Evolutionary conservation across 2,329 filamentous ascomycete species (phyloP).

Genomic region (Alternaria arbusti): DNA sequence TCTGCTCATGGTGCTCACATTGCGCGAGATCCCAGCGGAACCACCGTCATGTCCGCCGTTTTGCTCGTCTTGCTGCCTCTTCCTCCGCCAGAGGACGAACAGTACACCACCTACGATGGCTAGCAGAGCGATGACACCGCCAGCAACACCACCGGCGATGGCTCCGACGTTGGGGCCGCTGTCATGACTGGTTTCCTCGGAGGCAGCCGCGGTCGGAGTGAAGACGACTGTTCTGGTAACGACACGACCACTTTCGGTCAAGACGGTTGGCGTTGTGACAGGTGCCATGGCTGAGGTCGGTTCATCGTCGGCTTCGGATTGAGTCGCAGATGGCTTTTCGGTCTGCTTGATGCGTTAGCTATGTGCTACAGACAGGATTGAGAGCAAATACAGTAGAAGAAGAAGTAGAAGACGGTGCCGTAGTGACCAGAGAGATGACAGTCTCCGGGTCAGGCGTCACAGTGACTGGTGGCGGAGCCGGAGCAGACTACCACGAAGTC

Average conservation of each 20-base stretch:
- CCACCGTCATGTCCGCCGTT: slow-evolving; percentile 20
- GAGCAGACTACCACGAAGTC: slow-evolving; percentile 43
- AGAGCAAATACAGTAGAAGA: slow-evolving; percentile 26
- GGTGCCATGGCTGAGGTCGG: slow-evolving; percentile 12
- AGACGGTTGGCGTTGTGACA: slow-evolving; percentile 41
- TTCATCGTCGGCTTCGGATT: slow-evolving; percentile 15
- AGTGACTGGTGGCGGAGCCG: slow-evolving; percentile 39
- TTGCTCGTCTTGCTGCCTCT: slow-evolving; percentile 26
- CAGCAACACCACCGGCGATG: slow-evolving; percentile 57
- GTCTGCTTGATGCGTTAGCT: slow-evolving; percentile 19
- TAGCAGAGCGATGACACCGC: slow-evolving; percentile 46
- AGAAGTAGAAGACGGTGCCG: slow-evolving; percentile 19
- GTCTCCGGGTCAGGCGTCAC: slow-evolving; percentile 33
- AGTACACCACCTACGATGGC: slow-evolving; percentile 47
- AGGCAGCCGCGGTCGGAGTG: slow-evolving; percentile 31
- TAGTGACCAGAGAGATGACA: slow-evolving; percentile 35
- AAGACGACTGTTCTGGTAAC: slow-evolving; percentile 55
- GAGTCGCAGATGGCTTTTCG: slow-evolving; percentile 21
- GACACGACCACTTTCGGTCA: slow-evolving; percentile 53
- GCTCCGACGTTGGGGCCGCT: slow-evolving; percentile 46
- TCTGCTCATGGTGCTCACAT: slow-evolving; percentile 57
- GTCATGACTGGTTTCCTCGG: slow-evolving; percentile 15
- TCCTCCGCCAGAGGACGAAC: slow-evolving; percentile 50
- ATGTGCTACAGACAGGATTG: slow-evolving; percentile 7
- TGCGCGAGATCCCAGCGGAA: slow-evolving; percentile 44